Percentiles rank a stretch among this genome's conserved stretches.
These are phyloP conservation scores for Penicillium odoratum DNA, from an alignment of 495 filamentous ascomycete species.

Conservation along the genomic window DNA sequence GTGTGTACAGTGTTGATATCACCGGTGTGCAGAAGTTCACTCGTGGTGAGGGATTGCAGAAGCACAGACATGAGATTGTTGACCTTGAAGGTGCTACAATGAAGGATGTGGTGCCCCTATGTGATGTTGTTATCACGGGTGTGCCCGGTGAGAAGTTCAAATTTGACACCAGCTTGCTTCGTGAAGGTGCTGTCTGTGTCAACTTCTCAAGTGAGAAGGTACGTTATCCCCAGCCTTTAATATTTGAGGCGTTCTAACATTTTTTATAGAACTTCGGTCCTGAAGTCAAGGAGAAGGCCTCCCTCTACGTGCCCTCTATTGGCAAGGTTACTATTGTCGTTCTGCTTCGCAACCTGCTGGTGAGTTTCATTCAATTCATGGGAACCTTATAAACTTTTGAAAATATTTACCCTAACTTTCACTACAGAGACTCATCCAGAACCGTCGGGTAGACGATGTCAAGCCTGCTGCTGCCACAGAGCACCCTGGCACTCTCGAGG, in stretches of 20 bases:
- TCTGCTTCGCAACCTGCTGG: constrained; percentile 82
- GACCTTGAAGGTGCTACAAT: constrained; percentile 73
- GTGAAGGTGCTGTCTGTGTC: constrained; percentile 90
- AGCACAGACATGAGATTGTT: constrained; percentile 77
- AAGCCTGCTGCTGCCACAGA: constrained; percentile 49
- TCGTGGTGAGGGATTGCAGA: constrained; percentile 79
- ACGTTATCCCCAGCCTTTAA: constrained; percentile 7
- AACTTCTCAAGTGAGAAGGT: constrained; percentile 95
- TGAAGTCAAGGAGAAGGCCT: constrained; percentile 86
- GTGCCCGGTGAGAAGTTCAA: constrained; percentile 88
- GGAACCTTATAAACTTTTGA: not conserved
- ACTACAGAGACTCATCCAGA: constrained; percentile 51
- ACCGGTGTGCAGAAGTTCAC: constrained; percentile 91
- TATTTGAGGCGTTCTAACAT: not conserved
- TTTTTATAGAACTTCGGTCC: constrained; percentile 73
- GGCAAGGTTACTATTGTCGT: constrained; percentile 97
- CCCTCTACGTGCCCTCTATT: constrained; percentile 95
- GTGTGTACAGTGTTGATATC: constrained; percentile 91
- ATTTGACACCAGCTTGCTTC: constrained; percentile 76
- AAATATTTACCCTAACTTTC: not conserved
- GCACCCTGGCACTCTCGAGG: constrained; percentile 44
- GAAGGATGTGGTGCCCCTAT: constrained; percentile 77
- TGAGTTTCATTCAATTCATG: constrained; percentile 42
- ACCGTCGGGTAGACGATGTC: constrained; percentile 45
- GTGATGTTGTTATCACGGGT: constrained; percentile 91